Evolutionary conservation across 768 basidiomycete genomes (phyloP).

Genomic region (Antrodiella citrinella): DNA sequence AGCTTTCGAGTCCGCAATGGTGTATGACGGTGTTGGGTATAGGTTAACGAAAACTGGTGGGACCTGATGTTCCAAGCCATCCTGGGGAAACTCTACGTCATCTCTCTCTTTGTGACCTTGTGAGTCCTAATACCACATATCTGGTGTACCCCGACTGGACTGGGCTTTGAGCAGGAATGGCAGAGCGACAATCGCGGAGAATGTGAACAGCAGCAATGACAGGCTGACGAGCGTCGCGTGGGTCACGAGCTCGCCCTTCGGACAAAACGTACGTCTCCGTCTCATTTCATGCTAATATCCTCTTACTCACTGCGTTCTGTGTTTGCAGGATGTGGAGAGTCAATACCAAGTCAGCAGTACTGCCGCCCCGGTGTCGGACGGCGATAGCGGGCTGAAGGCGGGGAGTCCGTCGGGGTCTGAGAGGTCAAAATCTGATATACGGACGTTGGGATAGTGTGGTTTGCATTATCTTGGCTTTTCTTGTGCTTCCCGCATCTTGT

Average conservation of each 20-base stretch:
- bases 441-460: too few species aligned
- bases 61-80: constrained; percentile 19
- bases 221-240: background rate
- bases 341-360: background rate
- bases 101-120: constrained; percentile 23
- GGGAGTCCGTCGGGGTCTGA: too few species aligned
- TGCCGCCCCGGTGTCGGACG: background rate
- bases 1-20: background rate
- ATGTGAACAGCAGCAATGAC: background rate
- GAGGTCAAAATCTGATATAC: too few species aligned
- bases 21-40: background rate
- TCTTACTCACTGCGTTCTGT: too few species aligned
- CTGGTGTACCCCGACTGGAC: background rate
- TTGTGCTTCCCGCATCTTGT: too few species aligned
- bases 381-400: too few species aligned
- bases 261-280: background rate
- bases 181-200: background rate
- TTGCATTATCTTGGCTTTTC: too few species aligned
- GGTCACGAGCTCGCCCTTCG: background rate
- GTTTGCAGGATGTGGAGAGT: background rate
- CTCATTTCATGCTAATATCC: too few species aligned
- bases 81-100: constrained; percentile 23
- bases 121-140: constrained; percentile 11
- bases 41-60: constrained; percentile 19
- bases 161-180: background rate